Evolutionary conservation across 2,329 filamentous ascomycete species (phyloP).

Genomic region (Myriosclerotinia duriaeana): DNA sequence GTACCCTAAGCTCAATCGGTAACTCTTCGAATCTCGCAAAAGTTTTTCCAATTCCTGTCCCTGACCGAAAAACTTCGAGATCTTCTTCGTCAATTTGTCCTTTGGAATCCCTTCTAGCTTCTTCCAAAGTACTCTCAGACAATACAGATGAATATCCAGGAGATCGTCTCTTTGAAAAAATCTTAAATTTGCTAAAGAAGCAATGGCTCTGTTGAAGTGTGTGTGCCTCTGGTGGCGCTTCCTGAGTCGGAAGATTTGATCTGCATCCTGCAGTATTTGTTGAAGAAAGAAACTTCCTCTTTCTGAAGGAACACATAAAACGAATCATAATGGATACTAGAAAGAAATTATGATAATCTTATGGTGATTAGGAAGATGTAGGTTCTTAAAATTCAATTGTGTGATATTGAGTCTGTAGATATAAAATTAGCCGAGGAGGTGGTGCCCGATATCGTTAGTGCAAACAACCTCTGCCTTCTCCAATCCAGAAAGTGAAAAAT

Average conservation of each 20-base stretch:
- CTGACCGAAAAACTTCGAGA: neutral
- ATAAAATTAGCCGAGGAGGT: neutral
- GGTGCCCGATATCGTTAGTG: neutral
- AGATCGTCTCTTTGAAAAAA: neutral
- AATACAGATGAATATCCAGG: neutral
- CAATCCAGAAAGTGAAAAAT: neutral
- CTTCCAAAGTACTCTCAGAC: neutral
- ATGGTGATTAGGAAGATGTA: neutral
- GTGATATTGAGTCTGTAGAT: neutral
- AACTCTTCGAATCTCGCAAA: neutral
- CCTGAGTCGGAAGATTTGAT: neutral
- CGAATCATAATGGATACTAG: neutral
- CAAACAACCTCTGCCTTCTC: neutral
- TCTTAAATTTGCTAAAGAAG: neutral
- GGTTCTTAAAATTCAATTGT: neutral
- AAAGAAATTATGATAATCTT: neutral
- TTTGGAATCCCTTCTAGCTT: neutral
- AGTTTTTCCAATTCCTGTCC: neutral
- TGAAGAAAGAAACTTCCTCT: neutral
- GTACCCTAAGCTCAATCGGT: neutral
- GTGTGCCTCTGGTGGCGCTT: neutral
- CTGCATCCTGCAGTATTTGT: too few species aligned
- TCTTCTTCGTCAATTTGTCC: neutral
- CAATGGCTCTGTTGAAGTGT: neutral
- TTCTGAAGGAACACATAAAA: neutral